Percentiles rank a stretch among this genome's conserved stretches.
These are phyloP conservation scores for Leccinum variicolor DNA, from an alignment of 768 basidiomycete genomes.

Conservation along the genomic window DNA sequence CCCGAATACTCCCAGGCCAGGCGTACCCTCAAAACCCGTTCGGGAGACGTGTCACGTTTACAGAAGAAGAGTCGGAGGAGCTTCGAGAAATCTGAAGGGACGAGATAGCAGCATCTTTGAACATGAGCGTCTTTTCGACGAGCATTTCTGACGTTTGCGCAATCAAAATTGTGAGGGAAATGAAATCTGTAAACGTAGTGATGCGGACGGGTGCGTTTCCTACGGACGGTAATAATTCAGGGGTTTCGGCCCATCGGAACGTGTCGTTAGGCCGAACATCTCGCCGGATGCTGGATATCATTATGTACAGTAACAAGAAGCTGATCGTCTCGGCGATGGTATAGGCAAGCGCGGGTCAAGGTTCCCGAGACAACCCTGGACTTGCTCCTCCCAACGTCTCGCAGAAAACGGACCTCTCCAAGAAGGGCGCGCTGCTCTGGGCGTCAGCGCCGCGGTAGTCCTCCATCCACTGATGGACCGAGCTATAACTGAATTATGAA, in stretches of 20 bases:
- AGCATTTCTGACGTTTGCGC: not conserved
- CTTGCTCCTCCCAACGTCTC: not conserved
- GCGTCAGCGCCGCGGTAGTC: not conserved
- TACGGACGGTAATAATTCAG: not conserved
- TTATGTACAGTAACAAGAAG: conserved; percentile 13
- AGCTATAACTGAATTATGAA: not conserved
- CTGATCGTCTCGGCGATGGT: not conserved
- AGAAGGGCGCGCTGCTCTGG: not conserved
- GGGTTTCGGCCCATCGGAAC: not conserved
- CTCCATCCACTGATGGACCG: not conserved
- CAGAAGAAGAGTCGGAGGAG: conserved; percentile 37
- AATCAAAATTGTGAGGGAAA: not conserved
- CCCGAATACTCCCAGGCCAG: too few species aligned
- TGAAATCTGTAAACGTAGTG: not conserved
- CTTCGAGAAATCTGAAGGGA: conserved; percentile 39
- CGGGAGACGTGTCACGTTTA: conserved; percentile 40
- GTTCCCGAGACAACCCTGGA: not conserved
- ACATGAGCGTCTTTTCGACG: conserved; percentile 18
- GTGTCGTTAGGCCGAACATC: not conserved
- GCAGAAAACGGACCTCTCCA: not conserved
- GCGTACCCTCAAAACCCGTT: conserved; percentile 44
- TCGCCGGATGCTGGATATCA: not conserved
- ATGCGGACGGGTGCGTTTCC: not conserved
- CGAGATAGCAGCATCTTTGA: conserved; percentile 33
- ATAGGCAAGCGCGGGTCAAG: not conserved